Evolutionary conservation across 257 asterid species (phyloP).

Genomic region (Nicotiana attenuata): DNA sequence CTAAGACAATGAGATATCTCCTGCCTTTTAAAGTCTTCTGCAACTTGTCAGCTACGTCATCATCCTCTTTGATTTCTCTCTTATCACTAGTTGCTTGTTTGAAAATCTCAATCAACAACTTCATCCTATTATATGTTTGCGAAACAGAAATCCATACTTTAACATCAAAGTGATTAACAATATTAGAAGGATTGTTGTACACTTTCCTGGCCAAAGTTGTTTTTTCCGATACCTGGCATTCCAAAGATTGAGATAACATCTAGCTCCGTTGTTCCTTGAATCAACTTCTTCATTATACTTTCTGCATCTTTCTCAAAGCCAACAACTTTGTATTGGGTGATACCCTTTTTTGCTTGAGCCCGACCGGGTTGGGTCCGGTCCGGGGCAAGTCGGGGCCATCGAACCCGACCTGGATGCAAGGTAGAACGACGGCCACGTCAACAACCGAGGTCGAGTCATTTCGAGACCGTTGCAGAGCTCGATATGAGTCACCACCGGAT

Average conservation of each 20-base stretch:
- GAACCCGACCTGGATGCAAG: no score
- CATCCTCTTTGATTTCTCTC: neutral
- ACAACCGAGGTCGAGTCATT: no score
- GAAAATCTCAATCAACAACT: neutral
- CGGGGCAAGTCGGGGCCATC: no score
- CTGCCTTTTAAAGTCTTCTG: neutral
- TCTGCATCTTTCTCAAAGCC: neutral
- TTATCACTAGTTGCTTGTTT: neutral
- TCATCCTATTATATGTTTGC: neutral
- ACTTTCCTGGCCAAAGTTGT: constrained; percentile 4
- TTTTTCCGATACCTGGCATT: neutral
- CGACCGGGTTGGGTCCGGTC: no score
- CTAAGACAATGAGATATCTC: constrained; percentile 9
- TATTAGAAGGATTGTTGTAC: neutral
- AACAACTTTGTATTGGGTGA: no score
- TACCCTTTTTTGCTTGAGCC: no score
- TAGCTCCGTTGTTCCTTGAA: neutral
- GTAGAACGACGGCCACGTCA: no score
- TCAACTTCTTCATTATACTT: neutral
- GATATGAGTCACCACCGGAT: no score
- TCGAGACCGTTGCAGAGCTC: no score
- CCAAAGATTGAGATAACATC: neutral
- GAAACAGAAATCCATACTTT: neutral
- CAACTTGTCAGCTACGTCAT: neutral
- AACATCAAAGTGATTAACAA: neutral